Conservation (phyloP, 148 eudicot genomes). For the Chenopodium album region DNA sequence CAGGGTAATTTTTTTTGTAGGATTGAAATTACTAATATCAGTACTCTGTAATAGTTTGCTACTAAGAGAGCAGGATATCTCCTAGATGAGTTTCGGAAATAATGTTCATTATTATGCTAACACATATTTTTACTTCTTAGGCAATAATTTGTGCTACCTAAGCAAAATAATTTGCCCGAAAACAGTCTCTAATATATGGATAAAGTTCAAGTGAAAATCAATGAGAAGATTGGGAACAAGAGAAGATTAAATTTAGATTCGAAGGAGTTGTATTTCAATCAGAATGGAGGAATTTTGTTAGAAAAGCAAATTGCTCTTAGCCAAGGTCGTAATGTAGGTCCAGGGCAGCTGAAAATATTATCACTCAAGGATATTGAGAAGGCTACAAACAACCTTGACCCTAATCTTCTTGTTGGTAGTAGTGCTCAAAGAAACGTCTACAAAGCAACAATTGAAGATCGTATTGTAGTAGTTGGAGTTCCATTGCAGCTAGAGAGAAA, state of each 20-base stretch:
- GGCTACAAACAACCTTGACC: slow-evolving; percentile 25
- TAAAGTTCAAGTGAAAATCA: slow-evolving; percentile 3
- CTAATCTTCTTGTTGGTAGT: slow-evolving; percentile 15
- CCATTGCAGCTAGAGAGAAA: neutral
- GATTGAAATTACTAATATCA: too few species aligned
- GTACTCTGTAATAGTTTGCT: too few species aligned
- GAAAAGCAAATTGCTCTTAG: slow-evolving; percentile 18
- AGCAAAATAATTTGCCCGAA: neutral
- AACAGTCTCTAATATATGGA: neutral
- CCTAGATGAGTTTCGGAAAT: neutral
- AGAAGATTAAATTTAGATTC: neutral
- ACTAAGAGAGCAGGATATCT: neutral
- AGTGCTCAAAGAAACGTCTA: slow-evolving; percentile 18
- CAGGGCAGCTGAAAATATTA: slow-evolving; percentile 14
- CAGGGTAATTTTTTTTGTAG: too few species aligned
- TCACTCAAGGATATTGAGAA: slow-evolving; percentile 7
- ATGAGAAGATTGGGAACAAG: neutral
- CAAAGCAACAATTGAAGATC: slow-evolving; percentile 22
- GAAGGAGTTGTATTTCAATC: slow-evolving; percentile 18
- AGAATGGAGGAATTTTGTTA: slow-evolving; percentile 29
- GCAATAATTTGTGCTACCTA: neutral
- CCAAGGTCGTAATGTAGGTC: neutral
- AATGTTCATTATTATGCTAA: neutral
- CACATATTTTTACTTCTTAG: neutral
- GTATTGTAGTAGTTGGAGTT: slow-evolving; percentile 14